A percentile compares a stretch with the other conserved stretches of the same genome.
Evolutionary conservation across 768 basidiomycete species (phyloP).

Genomic region (Coprinopsis cinerea): DNA sequence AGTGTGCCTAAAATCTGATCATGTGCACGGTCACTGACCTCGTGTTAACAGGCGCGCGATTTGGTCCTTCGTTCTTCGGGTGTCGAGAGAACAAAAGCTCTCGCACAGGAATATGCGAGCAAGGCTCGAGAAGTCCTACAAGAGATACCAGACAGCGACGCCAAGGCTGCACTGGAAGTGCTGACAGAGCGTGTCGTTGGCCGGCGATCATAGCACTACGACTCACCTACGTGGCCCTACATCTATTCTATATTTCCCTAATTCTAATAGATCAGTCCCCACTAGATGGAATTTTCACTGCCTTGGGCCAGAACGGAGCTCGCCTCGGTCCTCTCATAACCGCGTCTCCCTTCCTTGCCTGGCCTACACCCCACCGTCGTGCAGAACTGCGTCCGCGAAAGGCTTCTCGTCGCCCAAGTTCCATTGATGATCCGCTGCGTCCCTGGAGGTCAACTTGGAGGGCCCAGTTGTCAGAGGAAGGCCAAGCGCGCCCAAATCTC

Average conservation of each 20-base stretch:
- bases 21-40: slow-evolving; percentile 2
- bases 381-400: no score
- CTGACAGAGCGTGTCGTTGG: slow-evolving; percentile 73
- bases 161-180: slow-evolving; percentile 67
- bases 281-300: no score
- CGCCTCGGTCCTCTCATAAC: no score
- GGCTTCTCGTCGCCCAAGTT: no score
- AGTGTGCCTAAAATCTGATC: slow-evolving; percentile 1
- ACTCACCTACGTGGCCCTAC: neutral
- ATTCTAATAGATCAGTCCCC: neutral
- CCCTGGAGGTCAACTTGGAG: no score
- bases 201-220: slow-evolving; percentile 27
- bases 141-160: slow-evolving; percentile 77
- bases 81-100: slow-evolving; percentile 69
- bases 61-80: slow-evolving; percentile 76
- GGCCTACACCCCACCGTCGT: no score
- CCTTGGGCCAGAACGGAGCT: no score
- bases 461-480: no score
- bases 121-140: slow-evolving; percentile 72
- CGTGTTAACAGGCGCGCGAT: slow-evolving; percentile 54
- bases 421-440: no score
- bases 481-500: no score
- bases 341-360: no score
- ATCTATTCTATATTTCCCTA: no score
- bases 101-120: slow-evolving; percentile 73